A percentile compares a stretch with the other conserved stretches of the same genome.
Evolutionary conservation across 768 basidiomycete species (phyloP).

Genomic region (Phylloporus sp.): DNA sequence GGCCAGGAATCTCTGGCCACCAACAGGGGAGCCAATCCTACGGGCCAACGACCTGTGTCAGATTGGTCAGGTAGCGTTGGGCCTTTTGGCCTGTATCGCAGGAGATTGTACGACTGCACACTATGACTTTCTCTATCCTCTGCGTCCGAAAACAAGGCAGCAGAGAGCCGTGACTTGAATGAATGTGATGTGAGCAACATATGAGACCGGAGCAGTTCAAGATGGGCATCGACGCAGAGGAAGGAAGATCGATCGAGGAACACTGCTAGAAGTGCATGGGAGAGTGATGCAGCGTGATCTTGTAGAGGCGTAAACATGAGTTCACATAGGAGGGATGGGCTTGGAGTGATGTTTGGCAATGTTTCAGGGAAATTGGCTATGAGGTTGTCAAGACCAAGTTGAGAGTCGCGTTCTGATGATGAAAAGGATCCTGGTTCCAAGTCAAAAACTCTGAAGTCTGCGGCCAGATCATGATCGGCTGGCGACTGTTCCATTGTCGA

Average conservation of each 20-base stretch:
- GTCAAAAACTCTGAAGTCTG: slow-evolving; percentile 55
- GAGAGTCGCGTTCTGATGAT: slow-evolving; percentile 17
- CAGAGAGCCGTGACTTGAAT: slow-evolving; percentile 65
- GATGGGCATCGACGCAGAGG: slow-evolving; percentile 66
- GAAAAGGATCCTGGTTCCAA: slow-evolving; percentile 53
- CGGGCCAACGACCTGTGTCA: slow-evolving; percentile 42
- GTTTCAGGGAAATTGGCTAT: slow-evolving; percentile 51
- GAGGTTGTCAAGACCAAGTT: slow-evolving; percentile 40
- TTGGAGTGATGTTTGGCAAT: slow-evolving; percentile 62
- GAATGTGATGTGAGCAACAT: slow-evolving; percentile 66
- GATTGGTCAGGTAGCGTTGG: slow-evolving; percentile 18
- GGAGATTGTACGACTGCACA: slow-evolving; percentile 18
- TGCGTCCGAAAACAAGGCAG: slow-evolving; percentile 74
- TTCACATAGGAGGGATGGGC: slow-evolving; percentile 55
- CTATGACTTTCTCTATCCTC: slow-evolving; percentile 43
- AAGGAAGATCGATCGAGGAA: slow-evolving; percentile 59
- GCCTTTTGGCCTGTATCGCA: slow-evolving; percentile 19
- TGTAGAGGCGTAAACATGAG: slow-evolving; percentile 57
- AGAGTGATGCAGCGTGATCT: slow-evolving; percentile 59
- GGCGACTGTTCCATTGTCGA: background rate
- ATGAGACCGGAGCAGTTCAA: slow-evolving; percentile 67
- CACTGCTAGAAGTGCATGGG: slow-evolving; percentile 58
- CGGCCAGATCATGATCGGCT: slow-evolving; percentile 33
- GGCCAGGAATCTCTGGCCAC: slow-evolving; percentile 79
- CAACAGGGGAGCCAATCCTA: slow-evolving; percentile 72